Evolutionary conservation across 768 basidiomycete genomes (phyloP), one percentile per base, ranked within the genome.

Genomic region (Podaxis sp.): DNA sequence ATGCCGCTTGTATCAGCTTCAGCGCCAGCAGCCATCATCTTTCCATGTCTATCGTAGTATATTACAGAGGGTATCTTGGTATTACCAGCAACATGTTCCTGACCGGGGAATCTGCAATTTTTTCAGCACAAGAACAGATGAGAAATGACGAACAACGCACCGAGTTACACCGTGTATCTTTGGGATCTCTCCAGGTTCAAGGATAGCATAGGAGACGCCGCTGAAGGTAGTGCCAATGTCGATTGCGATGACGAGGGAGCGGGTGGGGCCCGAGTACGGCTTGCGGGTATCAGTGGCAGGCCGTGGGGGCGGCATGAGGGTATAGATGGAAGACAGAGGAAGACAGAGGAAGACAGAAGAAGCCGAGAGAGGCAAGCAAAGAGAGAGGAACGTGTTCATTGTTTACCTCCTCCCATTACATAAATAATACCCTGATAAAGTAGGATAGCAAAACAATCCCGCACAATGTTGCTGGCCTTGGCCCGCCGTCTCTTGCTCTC

Each of bases 221-320:
- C 88, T 89, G 69, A 92, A 92, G 0, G 91, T 93, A 0, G 90
- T 93, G 26, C 91, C 91, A 66, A 93, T 84, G 69, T 93, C 91
- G 73, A 93, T 84, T 4, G 91, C 90, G 67, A 93, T 81, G 65
- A 88, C 89, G 58, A 93, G 82, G 62, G 87, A 83, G 67, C 89
- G 82, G 17, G 77, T 75, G 12, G 79, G 69, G 53, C 91, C 91
- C 6, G 75, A 80, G 72, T 90, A 91, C 24, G 90, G 91, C 74
- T 89, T 91, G 60, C 91, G 83, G 68, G 84, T 85, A 71, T 87
- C 86, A 13, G 81, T 76, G n/a, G 80, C 73, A 48, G 82, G 76
- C 73, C 85, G 84, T 81, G 84, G 82, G 20, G 44, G 17, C 20
- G n/a, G 44, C 7, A 20, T 46, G 75, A 13, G 79, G 69, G 51